phyloP scores from a whole-genome alignment of 2,329 filamentous ascomycete genomes.

The Grosmannia penicillata region DNA sequence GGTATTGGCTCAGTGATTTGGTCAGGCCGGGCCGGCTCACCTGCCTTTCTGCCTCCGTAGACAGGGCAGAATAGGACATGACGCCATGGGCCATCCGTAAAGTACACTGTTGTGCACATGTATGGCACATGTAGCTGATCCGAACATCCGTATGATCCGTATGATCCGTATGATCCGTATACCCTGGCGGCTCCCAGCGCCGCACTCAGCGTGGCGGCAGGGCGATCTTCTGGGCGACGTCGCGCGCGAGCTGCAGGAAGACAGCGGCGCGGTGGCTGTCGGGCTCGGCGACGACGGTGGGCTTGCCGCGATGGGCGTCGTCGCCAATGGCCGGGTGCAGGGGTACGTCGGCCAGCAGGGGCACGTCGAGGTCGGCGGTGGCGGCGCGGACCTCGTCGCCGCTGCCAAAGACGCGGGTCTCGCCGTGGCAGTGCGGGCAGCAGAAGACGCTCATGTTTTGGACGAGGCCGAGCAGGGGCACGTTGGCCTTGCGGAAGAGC shows the following conservation, averaged over 20 bases:
- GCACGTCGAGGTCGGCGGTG: slow-evolving; percentile 57
- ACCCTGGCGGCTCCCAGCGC: no score
- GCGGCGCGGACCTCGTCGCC: slow-evolving; percentile 49
- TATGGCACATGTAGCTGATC: no score
- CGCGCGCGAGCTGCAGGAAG: slow-evolving; percentile 56
- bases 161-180: no score
- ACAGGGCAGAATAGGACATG: no score
- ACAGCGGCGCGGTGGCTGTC: slow-evolving; percentile 54
- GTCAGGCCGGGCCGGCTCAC: no score
- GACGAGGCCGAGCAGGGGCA: slow-evolving; percentile 73
- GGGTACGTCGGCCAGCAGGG: slow-evolving; percentile 79
- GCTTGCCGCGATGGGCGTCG: slow-evolving; percentile 74
- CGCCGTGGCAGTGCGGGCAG: slow-evolving; percentile 62
- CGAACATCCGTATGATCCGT: no score
- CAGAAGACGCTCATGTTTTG: slow-evolving; percentile 83
- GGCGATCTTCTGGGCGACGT: slow-evolving; percentile 32
- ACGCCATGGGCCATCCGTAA: no score
- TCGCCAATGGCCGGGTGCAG: slow-evolving; percentile 76
- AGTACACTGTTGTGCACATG: neutral
- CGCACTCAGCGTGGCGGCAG: no score
- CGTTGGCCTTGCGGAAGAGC: slow-evolving; percentile 77
- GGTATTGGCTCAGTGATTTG: no score
- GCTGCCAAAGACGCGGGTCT: slow-evolving; percentile 62
- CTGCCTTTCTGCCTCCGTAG: no score
- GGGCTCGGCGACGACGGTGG: slow-evolving; percentile 80